phyloP scores from a whole-genome alignment of 108 stramenopile genomes.

The Cyclotella baltica region DNA sequence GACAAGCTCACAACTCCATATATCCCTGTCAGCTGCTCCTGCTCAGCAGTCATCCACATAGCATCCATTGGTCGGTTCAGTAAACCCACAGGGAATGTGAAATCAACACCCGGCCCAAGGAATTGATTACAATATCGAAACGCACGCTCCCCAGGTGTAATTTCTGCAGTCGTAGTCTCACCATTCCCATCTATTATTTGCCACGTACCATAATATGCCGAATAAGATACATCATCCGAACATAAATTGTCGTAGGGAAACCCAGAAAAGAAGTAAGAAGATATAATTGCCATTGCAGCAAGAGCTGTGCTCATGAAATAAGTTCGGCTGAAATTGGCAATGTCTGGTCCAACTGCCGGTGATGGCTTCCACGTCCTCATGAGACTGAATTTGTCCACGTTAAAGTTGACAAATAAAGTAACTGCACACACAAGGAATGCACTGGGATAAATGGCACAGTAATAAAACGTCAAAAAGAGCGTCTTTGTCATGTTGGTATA shows the following conservation, averaged over 20 bases:
- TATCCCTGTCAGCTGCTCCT: constrained; percentile 66
- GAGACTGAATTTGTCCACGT: constrained; percentile 75
- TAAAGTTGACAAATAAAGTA: constrained; percentile 75
- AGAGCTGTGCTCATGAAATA: constrained; percentile 79
- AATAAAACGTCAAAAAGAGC: constrained; percentile 80
- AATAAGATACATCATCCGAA: constrained; percentile 48
- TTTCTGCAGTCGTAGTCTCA: constrained; percentile 25
- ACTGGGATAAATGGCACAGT: constrained; percentile 80
- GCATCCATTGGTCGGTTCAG: constrained; percentile 50
- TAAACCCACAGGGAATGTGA: constrained; percentile 64
- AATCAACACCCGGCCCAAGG: constrained; percentile 37
- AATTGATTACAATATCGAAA: constrained; percentile 58
- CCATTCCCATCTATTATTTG: constrained; percentile 48
- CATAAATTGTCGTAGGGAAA: constrained; percentile 92
- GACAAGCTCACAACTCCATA: constrained; percentile 67
- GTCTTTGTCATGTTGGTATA: constrained; percentile 73
- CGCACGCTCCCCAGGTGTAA: constrained; percentile 43
- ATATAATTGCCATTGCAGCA: constrained; percentile 71
- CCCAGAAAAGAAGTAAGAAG: constrained; percentile 80
- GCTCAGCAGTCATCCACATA: constrained; percentile 82
- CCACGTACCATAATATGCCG: constrained; percentile 57
- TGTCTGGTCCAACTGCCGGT: constrained; percentile 67
- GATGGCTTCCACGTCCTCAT: constrained; percentile 84
- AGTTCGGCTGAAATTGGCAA: constrained; percentile 73
- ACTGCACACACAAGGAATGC: constrained; percentile 79